Evolutionary conservation across 345 rosid species (phyloP), one percentile per base, ranked within the genome.

Genomic region (Camelina sativa): DNA sequence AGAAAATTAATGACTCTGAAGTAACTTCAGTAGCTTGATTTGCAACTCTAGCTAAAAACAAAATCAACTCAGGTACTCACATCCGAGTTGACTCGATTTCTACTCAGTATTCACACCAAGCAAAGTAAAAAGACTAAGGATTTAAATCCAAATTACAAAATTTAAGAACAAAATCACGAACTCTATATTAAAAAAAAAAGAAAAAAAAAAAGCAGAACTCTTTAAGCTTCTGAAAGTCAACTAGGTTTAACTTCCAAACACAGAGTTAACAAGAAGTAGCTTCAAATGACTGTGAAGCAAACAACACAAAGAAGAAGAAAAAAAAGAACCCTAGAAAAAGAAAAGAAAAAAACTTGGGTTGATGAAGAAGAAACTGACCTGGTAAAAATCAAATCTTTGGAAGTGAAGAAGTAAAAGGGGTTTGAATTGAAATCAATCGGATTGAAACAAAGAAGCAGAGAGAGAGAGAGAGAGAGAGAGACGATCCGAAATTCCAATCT

Each of bases 401-500:
- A 13, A 44, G 16, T 5, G 46, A 4, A 15, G 5, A 7, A 19
- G 13, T n/a, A 40, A 52, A 63, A 25, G 28, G 11, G 37, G 12
- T 13, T 34, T 16, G 51, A 1, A 11, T 62, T 25, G 71, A 25
- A 69, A 69, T 76, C 75, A 69, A 69, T 76, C 75, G 51, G 65
- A 76, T 59, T 60, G 56, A 52, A 67, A 50, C 54, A 32, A 69
- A 50, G 63, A 71, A 58, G 55, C 41, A 71, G 62, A 68, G 80
- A 71, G 81, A 77, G 57, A 64, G 17, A 77, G 57, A 64, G 17
- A 71, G 81, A 77, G 62, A 67, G 80, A 71, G 81, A 77, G 57
- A 64, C 81, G 77, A 77, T 78, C 81, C 69, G 46, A 61, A 61
- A 46, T 41, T 46, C 47, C 81, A 67, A 72, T 72, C 81, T 73